Evolutionary conservation across 768 basidiomycete genomes (phyloP), one percentile per base, ranked within the genome.

Genomic region (Arthromyces matolae): DNA sequence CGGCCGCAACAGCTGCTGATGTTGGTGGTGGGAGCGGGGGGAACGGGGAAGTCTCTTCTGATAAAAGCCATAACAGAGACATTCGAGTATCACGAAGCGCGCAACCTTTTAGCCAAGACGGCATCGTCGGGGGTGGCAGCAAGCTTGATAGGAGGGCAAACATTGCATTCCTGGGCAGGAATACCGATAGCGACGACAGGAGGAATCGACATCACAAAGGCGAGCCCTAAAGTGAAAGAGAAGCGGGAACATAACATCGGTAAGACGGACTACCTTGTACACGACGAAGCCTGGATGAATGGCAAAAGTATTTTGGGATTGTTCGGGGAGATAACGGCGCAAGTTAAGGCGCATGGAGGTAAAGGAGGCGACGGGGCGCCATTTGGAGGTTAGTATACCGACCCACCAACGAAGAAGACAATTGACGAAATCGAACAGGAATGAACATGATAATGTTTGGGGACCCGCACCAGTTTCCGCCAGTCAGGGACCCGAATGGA

Each of bases 381-480:
- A n/a, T n/a, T n/a, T n/a, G n/a, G n/a, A n/a, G n/a, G n/a, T n/a
- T n/a, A n/a, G n/a, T n/a, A n/a, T n/a, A n/a, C n/a, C n/a, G n/a
- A n/a, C n/a, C n/a, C n/a, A n/a, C n/a, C n/a, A n/a, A n/a, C n/a
- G n/a, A 12, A 36, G 42, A 25, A 42, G 7, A 19, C 48, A 35
- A 7, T 33, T 25, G 4, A 53, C 48, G 0, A 42, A 53, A 5
- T 19, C 50, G 0, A 48, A 51, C 0, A 3, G 68, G 71, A 0
- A 56, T 73, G 46, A 71, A 67, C 45, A 57, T 76, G 4, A 68
- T 75, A 3, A 18, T 76, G 3, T 55, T 58, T 18, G 75, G 75
- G 0, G 71, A 76, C 40, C 64, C 74, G 12, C 72, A 76, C 45
- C 75, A 75, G 54, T 75, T 77, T 50, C 74, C 72, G 3, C 73